phyloP scores from a whole-genome alignment of 2,329 filamentous ascomycete species.

The Atkinsonella hypoxylon region DNA sequence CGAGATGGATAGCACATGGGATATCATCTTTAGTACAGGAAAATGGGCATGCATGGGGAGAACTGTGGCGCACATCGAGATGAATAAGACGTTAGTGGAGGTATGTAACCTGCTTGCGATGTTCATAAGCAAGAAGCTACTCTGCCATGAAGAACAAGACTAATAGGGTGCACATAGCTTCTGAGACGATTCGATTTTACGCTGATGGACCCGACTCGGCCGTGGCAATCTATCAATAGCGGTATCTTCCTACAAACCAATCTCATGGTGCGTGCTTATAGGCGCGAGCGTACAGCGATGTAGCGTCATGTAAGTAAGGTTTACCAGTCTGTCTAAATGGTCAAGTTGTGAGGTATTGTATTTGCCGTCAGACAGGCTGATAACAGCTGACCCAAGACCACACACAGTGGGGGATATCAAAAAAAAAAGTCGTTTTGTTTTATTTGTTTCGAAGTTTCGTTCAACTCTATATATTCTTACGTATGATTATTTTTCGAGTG shows the following conservation, averaged over 20 bases:
- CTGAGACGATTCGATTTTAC: conserved; percentile 20
- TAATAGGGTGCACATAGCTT: conserved; percentile 11
- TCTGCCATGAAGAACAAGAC: neutral
- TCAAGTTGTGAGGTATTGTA: no score
- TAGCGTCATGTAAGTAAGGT: neutral
- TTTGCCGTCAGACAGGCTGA: no score
- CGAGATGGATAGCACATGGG: conserved; percentile 24
- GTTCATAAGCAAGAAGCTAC: neutral
- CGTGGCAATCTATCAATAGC: conserved; percentile 19
- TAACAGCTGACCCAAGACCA: no score
- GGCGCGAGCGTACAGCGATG: neutral
- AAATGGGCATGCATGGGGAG: conserved; percentile 27
- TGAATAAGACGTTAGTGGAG: conserved; percentile 30
- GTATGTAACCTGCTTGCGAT: conserved; percentile 12
- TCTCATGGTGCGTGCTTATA: conserved; percentile 11
- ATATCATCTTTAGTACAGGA: conserved; percentile 28
- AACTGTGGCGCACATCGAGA: conserved; percentile 25
- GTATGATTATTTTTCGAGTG: no score
- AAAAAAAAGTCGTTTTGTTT: no score
- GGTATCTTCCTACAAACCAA: conserved; percentile 21
- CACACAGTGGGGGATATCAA: no score
- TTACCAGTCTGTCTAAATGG: no score
- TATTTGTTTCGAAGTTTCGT: no score
- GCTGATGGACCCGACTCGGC: conserved; percentile 18
- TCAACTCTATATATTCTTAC: no score